Evolutionary conservation across 768 basidiomycete genomes (phyloP).

Genomic region (Hygrophorus russula): DNA sequence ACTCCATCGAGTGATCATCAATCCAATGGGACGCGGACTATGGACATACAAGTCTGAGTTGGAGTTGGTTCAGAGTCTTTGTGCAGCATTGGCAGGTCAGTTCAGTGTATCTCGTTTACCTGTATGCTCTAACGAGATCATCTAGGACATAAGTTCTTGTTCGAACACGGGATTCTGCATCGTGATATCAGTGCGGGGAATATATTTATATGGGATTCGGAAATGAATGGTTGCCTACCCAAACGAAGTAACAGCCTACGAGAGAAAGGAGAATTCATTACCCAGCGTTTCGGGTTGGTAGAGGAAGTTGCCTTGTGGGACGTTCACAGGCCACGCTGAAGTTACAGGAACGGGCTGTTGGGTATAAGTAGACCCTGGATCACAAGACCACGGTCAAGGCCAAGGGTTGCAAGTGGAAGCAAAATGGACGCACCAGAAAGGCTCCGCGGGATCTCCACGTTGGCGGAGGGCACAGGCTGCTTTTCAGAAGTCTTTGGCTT

Average conservation of each 20-base stretch:
- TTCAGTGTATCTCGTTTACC: too few species aligned
- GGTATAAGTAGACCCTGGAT: slow-evolving; percentile 27
- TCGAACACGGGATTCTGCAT: too few species aligned
- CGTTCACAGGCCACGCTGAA: slow-evolving; percentile 44
- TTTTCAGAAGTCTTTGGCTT: slow-evolving; percentile 42
- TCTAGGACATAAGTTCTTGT: too few species aligned
- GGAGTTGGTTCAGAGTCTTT: too few species aligned
- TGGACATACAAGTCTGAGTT: too few species aligned
- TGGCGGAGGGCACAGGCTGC: slow-evolving; percentile 19
- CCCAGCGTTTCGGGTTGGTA: slow-evolving; percentile 69
- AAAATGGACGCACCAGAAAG: slow-evolving; percentile 30
- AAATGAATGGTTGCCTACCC: too few species aligned
- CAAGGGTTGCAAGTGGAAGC: background rate
- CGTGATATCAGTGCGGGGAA: too few species aligned
- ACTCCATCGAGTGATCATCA: too few species aligned
- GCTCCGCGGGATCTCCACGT: slow-evolving; percentile 20
- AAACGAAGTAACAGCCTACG: slow-evolving; percentile 43
- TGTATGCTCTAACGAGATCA: too few species aligned
- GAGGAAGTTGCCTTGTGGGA: slow-evolving; percentile 40
- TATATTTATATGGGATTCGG: too few species aligned
- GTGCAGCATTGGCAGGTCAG: too few species aligned
- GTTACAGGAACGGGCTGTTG: slow-evolving; percentile 18
- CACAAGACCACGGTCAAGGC: background rate
- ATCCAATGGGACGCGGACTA: too few species aligned
- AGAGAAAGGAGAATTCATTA: slow-evolving; percentile 74